These are phyloP conservation scores for Chytridium lagenaria DNA, from an alignment of 371 early-diverging fungal genomes.

Conservation along the genomic window DNA sequence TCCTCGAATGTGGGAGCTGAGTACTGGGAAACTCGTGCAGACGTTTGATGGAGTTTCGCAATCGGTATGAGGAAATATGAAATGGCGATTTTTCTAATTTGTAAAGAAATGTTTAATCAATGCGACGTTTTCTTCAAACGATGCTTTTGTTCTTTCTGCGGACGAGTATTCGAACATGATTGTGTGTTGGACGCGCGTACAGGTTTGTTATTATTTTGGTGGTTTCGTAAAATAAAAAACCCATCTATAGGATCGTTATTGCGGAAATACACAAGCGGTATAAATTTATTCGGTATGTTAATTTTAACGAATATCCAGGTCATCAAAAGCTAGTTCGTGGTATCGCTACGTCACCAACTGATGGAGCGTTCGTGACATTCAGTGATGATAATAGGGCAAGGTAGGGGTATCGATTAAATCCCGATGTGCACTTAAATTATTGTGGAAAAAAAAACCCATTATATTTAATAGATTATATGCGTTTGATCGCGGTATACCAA, in stretches of 20 bases:
- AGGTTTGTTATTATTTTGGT: conserved; percentile 27
- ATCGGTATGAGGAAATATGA: conserved; percentile 49
- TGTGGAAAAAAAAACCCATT: background rate
- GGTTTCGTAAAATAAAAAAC: conserved; percentile 19
- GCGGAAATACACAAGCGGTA: conserved; percentile 26
- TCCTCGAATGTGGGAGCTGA: conserved; percentile 83
- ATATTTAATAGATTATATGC: background rate
- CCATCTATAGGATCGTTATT: conserved; percentile 1
- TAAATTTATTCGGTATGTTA: background rate
- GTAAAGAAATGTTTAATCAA: conserved; percentile 16
- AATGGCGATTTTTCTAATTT: background rate
- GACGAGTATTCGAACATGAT: conserved; percentile 62
- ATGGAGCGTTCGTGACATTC: conserved; percentile 37
- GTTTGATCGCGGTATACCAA: background rate
- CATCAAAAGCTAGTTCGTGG: conserved; percentile 22
- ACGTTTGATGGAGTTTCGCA: conserved; percentile 76
- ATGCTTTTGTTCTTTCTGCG: conserved; percentile 76
- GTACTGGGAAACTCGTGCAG: conserved; percentile 68
- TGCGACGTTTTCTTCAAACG: conserved; percentile 72
- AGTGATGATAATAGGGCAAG: conserved; percentile 45
- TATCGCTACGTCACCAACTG: conserved; percentile 40
- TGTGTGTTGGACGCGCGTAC: conserved; percentile 48
- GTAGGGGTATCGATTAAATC: conserved; percentile 33
- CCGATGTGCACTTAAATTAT: no score
- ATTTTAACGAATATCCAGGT: conserved; percentile 16